phyloP scores from a whole-genome alignment of 257 asterid genomes.

The Gentiana straminea region DNA sequence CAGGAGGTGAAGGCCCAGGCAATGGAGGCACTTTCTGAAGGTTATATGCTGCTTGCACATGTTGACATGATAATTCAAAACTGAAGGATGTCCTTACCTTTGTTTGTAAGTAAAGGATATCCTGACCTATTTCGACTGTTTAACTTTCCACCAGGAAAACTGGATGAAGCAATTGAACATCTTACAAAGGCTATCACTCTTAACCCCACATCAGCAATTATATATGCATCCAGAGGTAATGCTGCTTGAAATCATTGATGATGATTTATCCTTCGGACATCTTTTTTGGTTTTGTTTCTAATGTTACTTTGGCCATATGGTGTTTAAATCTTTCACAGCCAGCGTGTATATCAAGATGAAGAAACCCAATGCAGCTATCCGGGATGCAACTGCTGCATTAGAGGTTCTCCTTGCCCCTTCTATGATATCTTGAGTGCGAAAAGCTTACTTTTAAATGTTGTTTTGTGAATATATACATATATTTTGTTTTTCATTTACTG shows the following conservation, averaged over 20 bases:
- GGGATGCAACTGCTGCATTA: slow-evolving; percentile 92
- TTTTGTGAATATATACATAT: background rate
- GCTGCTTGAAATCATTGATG: background rate
- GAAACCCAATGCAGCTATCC: slow-evolving; percentile 95
- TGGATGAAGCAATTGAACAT: slow-evolving; percentile 72
- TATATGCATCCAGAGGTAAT: slow-evolving; percentile 87
- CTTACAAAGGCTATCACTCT: slow-evolving; percentile 74
- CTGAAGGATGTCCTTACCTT: too few species aligned
- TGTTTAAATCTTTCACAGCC: slow-evolving; percentile 38
- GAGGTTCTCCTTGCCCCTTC: slow-evolving; percentile 39
- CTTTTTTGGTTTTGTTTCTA: background rate
- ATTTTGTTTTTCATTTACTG: background rate
- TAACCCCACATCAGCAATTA: slow-evolving; percentile 91
- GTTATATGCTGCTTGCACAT: slow-evolving; percentile 19
- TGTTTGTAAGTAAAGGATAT: too few species aligned
- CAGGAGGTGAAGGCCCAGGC: slow-evolving; percentile 89
- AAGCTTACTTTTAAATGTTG: too few species aligned
- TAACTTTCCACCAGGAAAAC: slow-evolving; percentile 38
- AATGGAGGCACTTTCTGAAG: slow-evolving; percentile 92
- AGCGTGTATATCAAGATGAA: slow-evolving; percentile 81
- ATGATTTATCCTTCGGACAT: background rate
- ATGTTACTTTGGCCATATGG: slow-evolving; percentile 4
- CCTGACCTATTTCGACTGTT: background rate
- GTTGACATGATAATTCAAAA: too few species aligned
- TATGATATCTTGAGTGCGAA: background rate